Evolutionary conservation across 2,329 filamentous ascomycete species (phyloP), one percentile per base, ranked within the genome.

Genomic region (Sordariomycetes sp.): DNA sequence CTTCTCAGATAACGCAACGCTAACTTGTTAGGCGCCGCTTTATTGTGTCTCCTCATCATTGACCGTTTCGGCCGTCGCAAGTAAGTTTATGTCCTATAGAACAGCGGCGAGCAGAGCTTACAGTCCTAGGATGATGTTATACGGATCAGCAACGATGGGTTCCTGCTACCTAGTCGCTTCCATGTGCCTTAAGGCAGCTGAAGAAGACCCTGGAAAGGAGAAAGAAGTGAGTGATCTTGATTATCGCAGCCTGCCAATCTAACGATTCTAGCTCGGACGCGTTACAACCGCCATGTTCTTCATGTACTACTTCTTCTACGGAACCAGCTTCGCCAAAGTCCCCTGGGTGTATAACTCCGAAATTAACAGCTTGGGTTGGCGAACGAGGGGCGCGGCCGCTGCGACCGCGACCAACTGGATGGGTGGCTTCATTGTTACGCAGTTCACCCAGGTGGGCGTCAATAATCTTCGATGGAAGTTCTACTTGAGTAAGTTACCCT

Each of bases 401-500:
- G 61, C 61, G 1, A 64, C 62, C 2, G 58, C 61, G 0, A 63
- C 60, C 2, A 65, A 66, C 39, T 66, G 61, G 63, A 44, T 64
- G 8, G 50, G 51, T 23, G 58, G 58, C 7, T 66, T 65, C 34
- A 55, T 59, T 6, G 58, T 63, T 7, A 57, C 56, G 1, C 61
- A 66, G 40, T 61, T 63, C 40, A 66, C 62, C n/a, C 62, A 63
- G 34, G 47, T 55, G 4, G 61, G 58, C 1, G 51, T 63, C 15
- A 49, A 61, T 21, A 55, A 58, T 37, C 44, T 67, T 2, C 42
- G 46, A 5, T 66, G 61, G 60, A 50, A 48, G 1, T 64, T 66
- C 38, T 66, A 61, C 35, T 45, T 59, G n/a, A 54, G 57, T 62
- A 48, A 43, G 54, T 48, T 17, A 34, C 25, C 6, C 30, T 30